Base-by-base conservation (phyloP, 805 yeast species). In the Candida schatavii region DNA sequence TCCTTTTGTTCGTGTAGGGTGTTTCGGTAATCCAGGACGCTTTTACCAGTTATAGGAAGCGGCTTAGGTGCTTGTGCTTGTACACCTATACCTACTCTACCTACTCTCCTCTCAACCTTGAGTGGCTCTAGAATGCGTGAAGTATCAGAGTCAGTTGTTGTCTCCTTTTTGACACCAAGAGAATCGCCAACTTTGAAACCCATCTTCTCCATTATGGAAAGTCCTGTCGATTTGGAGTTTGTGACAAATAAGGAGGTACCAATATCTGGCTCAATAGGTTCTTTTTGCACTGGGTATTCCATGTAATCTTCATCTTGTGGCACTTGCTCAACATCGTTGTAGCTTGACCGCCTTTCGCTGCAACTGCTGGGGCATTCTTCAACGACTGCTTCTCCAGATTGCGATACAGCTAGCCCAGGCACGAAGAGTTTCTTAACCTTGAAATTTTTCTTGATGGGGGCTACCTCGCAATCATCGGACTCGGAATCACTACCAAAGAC, bases 201-300 rank as follows among this genome's bases (percentile, higher is more conserved):
- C 85, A 80, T 80, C 48, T 66, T 74, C 48, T 66, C 62, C 85
- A 80, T 78, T 46, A 80, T 77, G 4, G 66, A 49, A 19, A 76
- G 59, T 0, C 80, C 82, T 37, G 68, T 62, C 0, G 77, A 72
- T 37, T 63, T 59, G 29, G 22, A 19, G 18, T 36, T 17, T 11
- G 31, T 30, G 3, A 37, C 29, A 35, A 49, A 43, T 21, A 45
- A 35, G 10, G 52, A 49, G n/a, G 17, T 29, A 9, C 40, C 25
- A 13, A 48, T 23, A 14, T 21, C 15, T 18, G 43, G n/a, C 11
- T 20, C 10, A 3, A 19, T 22, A 5, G 27, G 25, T n/a, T 15
- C 15, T 13, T 20, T 28, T 2, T 28, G 43, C 4, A 45, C 2
- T 23, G 40, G 33, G 23, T 35, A 46, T 6, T 27, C 38, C 56